Percentiles rank a stretch among this genome's conserved stretches.
Conservation (phyloP, 192 early-diverging fungal species). For the Coemansia sp. region DNA sequence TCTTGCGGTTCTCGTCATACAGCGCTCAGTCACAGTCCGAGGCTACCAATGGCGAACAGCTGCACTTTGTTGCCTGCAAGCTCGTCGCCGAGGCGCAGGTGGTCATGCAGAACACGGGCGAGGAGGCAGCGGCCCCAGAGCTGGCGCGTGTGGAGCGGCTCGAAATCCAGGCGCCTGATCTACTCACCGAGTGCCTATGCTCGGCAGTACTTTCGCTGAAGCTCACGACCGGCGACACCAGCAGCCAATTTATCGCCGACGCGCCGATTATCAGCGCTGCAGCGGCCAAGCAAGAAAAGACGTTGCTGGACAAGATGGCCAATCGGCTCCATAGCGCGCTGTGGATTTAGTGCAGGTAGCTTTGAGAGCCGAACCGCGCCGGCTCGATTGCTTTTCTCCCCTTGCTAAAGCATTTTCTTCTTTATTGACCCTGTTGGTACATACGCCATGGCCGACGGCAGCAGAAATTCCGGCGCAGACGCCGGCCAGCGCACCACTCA, state of each 20-base stretch:
- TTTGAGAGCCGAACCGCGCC: too few relatives aligned
- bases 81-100: slow-evolving; percentile 37
- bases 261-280: slow-evolving; percentile 40
- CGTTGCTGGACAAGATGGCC: slow-evolving; percentile 31
- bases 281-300: slow-evolving; percentile 24
- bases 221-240: slow-evolving; percentile 1
- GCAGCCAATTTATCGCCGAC: slow-evolving; percentile 31
- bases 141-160: slow-evolving; percentile 29
- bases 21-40: too few relatives aligned
- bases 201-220: slow-evolving; percentile 31
- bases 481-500: not conserved
- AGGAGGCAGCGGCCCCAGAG: not conserved
- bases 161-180: slow-evolving; percentile 27
- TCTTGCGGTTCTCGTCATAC: slow-evolving; percentile 18
- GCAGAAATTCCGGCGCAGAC: not conserved
- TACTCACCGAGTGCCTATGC: slow-evolving; percentile 40
- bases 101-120: slow-evolving; percentile 31
- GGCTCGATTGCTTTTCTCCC: too few relatives aligned
- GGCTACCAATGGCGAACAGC: not conserved
- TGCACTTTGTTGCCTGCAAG: slow-evolving; percentile 30
- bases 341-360: slow-evolving; percentile 11
- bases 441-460: not conserved
- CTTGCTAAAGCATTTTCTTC: too few relatives aligned
- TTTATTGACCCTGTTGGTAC: too few relatives aligned
- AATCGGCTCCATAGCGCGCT: slow-evolving; percentile 22